Conservation (phyloP, 768 basidiomycete species). For the Agaricus subrufescens region DNA sequence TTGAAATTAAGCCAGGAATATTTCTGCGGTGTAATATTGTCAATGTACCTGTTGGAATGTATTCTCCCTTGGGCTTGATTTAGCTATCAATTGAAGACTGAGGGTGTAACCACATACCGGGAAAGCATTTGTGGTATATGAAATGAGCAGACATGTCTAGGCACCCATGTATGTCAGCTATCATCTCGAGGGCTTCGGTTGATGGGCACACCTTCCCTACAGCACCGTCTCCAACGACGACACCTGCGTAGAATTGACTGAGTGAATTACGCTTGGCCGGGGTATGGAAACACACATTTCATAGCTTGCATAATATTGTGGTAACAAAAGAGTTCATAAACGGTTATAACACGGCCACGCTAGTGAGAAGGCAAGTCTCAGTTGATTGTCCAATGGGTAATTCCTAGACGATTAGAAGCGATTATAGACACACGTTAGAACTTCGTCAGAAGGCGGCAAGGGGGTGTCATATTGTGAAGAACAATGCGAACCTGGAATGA, state of each 20-base stretch:
- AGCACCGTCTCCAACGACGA: conserved; percentile 98
- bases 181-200: conserved; percentile 5
- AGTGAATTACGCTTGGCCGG: conserved; percentile 21
- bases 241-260: conserved; percentile 53
- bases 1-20: background rate
- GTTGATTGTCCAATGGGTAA: conserved; percentile 2
- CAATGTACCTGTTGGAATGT: conserved; percentile 84
- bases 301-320: conserved; percentile 76
- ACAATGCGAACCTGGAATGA: conserved; percentile 3
- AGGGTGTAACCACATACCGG: conserved; percentile 53
- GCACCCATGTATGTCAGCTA: conserved; percentile 15
- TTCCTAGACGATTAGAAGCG: conserved; percentile 3
- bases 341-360: background rate
- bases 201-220: conserved; percentile 81
- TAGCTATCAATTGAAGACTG: conserved; percentile 10
- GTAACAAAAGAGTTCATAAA: background rate
- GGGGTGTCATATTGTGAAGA: background rate
- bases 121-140: conserved; percentile 98
- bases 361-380: conserved; percentile 2
- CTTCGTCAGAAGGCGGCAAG: background rate
- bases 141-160: conserved; percentile 97
- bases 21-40: conserved; percentile 4
- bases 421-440: conserved; percentile 5
- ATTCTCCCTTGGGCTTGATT: conserved; percentile 62
- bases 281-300: conserved; percentile 60